phyloP scores from a whole-genome alignment of 768 basidiomycete genomes.

The Omphalotus guepiniiformis region DNA sequence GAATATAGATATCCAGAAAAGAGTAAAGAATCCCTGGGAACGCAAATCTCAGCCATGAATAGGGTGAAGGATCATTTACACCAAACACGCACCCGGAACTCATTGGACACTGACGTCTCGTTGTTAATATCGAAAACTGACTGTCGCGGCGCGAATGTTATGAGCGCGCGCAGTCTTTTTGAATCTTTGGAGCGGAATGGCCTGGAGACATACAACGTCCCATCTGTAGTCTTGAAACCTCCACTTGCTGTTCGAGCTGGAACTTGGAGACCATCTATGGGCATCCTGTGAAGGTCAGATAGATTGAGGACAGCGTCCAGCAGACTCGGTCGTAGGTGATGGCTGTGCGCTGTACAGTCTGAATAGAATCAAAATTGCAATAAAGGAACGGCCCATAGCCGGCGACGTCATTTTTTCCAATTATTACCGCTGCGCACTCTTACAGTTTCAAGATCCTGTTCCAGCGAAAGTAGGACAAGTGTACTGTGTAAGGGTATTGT shows the following conservation, averaged over 20 bases:
- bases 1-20: constrained; percentile 92
- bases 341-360: background rate
- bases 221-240: constrained; percentile 49
- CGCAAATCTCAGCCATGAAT: background rate
- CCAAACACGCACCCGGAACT: constrained; percentile 63
- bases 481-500: too few relatives aligned
- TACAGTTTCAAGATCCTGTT: too few relatives aligned
- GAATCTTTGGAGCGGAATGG: constrained; percentile 69
- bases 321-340: background rate
- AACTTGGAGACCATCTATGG: background rate
- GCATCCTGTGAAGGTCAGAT: constrained; percentile 1
- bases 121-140: constrained; percentile 85
- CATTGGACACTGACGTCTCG: constrained; percentile 66
- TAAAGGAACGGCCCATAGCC: background rate
- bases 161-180: constrained; percentile 75
- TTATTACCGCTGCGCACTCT: too few relatives aligned
- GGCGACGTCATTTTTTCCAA: background rate
- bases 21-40: constrained; percentile 81
- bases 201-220: constrained; percentile 71
- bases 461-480: too few relatives aligned
- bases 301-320: background rate
- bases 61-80: background rate
- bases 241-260: constrained; percentile 31
- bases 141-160: constrained; percentile 84
- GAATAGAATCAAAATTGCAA: background rate